Evolutionary conservation across 1,139 yeast genomes (phyloP).

Genomic region (Pichia sp.): DNA sequence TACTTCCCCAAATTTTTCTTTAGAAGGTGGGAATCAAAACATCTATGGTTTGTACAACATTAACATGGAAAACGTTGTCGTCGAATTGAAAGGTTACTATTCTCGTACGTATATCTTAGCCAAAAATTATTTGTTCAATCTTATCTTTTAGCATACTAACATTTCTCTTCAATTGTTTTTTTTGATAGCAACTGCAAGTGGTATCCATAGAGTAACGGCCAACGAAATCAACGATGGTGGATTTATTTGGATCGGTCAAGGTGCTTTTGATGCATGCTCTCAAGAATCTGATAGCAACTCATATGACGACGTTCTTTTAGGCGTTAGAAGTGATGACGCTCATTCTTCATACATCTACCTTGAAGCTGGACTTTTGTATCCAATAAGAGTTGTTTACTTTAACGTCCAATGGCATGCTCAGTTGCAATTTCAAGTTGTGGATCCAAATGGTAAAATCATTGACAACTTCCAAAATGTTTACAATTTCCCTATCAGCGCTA

Average conservation of each 20-base stretch:
- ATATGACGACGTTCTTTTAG: constrained; percentile 11
- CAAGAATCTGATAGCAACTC: constrained; percentile 5
- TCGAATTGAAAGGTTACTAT: constrained; percentile 22
- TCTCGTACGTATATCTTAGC: constrained; percentile 2
- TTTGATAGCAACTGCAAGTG: constrained; percentile 9
- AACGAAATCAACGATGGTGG: background rate
- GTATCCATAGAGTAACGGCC: constrained; percentile 4
- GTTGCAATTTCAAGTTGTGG: constrained; percentile 16
- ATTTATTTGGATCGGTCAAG: constrained; percentile 24
- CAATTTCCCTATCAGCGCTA: constrained; percentile 5
- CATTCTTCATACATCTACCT: constrained; percentile 21
- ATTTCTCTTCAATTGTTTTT: background rate
- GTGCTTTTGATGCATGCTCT: constrained; percentile 31
- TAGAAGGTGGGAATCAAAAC: background rate
- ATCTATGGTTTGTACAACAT: background rate
- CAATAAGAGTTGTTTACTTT: constrained; percentile 29
- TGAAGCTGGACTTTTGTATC: constrained; percentile 27
- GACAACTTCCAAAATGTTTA: constrained; percentile 12
- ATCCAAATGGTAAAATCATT: constrained; percentile 19
- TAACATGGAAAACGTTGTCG: constrained; percentile 30
- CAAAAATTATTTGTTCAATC: background rate
- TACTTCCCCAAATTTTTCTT: constrained; percentile 6
- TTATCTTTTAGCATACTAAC: background rate
- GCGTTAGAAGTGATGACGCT: constrained; percentile 8
- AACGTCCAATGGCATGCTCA: constrained; percentile 15